Conservation (phyloP, 2,329 filamentous ascomycete genomes). For the Monilinia laxa region DNA sequence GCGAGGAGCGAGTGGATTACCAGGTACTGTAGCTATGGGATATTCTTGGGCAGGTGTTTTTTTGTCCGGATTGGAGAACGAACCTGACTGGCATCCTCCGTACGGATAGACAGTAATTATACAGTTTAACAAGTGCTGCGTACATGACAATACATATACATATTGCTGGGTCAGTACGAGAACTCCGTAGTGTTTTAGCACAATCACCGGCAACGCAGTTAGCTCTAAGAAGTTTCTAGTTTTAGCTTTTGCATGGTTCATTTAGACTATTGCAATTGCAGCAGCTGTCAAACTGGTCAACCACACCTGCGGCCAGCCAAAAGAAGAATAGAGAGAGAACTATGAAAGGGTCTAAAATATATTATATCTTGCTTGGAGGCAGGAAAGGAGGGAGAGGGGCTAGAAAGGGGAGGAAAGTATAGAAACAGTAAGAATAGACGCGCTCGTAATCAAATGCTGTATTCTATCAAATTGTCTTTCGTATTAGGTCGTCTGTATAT, state of each 20-base stretch:
- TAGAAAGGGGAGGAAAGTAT: not conserved
- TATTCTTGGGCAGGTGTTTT: constrained; percentile 1
- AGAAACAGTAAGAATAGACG: not conserved
- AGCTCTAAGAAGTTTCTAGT: not conserved
- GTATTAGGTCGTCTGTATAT: not conserved
- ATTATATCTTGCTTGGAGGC: not conserved
- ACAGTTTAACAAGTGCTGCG: not conserved
- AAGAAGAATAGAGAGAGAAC: not conserved
- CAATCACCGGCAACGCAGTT: not conserved
- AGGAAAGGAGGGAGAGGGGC: not conserved
- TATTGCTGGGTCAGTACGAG: not conserved
- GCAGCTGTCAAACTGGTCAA: not conserved
- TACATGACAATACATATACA: not conserved
- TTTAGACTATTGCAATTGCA: not conserved
- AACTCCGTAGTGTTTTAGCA: not conserved
- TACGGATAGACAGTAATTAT: not conserved
- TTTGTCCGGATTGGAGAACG: not conserved
- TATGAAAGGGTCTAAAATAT: not conserved
- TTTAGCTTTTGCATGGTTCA: not conserved
- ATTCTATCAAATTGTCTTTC: not conserved
- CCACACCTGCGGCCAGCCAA: not conserved
- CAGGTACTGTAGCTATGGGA: not conserved
- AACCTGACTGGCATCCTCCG: not conserved
- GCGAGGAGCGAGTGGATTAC: not conserved
- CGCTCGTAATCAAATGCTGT: not conserved